Evolutionary conservation across 163 green algal genomes (phyloP).

Genomic region (Trebouxiophyceae sp.): DNA sequence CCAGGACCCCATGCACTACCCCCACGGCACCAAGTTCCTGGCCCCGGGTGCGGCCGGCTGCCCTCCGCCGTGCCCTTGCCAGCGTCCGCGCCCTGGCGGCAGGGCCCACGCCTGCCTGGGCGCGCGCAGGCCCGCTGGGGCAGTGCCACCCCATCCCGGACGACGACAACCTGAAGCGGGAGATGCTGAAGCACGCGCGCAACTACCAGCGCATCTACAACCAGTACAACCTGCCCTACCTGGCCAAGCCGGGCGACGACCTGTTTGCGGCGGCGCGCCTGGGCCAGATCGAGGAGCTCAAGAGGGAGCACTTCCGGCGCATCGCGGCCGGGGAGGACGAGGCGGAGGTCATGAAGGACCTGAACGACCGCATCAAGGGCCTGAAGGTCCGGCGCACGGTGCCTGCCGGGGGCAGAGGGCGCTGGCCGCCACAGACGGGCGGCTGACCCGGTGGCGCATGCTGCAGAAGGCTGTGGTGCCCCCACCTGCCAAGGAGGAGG

Average conservation of each 20-base stretch:
- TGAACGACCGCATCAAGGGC: too few species aligned
- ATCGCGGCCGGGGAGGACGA: neutral
- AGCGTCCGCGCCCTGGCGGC: too few species aligned
- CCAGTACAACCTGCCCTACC: slow-evolving; percentile 77
- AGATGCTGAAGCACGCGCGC: slow-evolving; percentile 53
- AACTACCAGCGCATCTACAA: slow-evolving; percentile 60
- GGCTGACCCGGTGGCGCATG: too few species aligned
- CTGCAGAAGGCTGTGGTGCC: too few species aligned
- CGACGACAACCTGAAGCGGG: slow-evolving; percentile 38
- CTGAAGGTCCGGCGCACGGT: too few species aligned
- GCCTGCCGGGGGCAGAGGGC: too few species aligned
- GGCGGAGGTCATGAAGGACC: neutral
- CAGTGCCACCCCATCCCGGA: slow-evolving; percentile 70
- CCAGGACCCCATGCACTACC: slow-evolving; percentile 89
- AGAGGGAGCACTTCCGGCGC: slow-evolving; percentile 21
- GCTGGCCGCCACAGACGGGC: too few species aligned
- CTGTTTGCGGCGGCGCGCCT: slow-evolving; percentile 57
- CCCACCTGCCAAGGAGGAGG: too few species aligned
- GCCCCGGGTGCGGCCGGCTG: slow-evolving; percentile 34
- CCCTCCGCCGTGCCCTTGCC: neutral
- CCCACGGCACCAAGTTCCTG: slow-evolving; percentile 80
- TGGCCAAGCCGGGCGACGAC: slow-evolving; percentile 50
- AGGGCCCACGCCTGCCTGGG: too few species aligned
- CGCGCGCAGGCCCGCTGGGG: slow-evolving; percentile 57
- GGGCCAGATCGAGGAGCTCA: slow-evolving; percentile 30